Evolutionary conservation across 2,329 filamentous ascomycete genomes (phyloP), one percentile per base, ranked within the genome.

Genomic region (Nemania serpens): DNA sequence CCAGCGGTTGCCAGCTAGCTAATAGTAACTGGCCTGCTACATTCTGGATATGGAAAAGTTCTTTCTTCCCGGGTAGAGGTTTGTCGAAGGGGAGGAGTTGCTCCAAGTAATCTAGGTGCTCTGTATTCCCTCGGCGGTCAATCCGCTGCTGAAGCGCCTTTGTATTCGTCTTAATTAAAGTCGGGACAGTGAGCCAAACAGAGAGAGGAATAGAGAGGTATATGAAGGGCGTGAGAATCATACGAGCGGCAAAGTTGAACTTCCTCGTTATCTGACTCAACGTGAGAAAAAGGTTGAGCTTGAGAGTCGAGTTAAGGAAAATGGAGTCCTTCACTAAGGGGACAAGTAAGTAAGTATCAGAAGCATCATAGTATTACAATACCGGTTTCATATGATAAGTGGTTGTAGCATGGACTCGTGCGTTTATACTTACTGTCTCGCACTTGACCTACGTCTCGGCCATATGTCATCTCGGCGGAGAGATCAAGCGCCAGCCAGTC

Each of bases 51-150:
- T 69, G 65, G 36, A 37, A 55, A 3, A 63, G 36, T 17, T 71
- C 56, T 25, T 60, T 59, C 45, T 67, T 57, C 54, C 41, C 49
- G 1, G 66, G 67, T 11, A 41, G 29, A 4, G 67, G 63, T 10
- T 41, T 48, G 25, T 68, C 63, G 2, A 59, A 41, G 1, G 65
- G 66, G 3, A 68, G 12, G 1, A 71, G 45, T 29, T 68, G 62
- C n/a, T 71, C 69, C 25, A 70, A 59, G 34, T 70, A 68, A 62
- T 72, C 70, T 5, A 62, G 33, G 43, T 70, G 66, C 43, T 66
- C 47, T 3, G 58, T 61, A 17, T 64, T 56, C 12, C 66, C 67
- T 4, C 66, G 64, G 10, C 59, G 62, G 17, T 66, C 59, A 25
- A 71, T 66, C 7, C 69, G 68, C 18, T 37, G 18, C 20, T 64